Evolutionary conservation across 768 basidiomycete genomes (phyloP).

Genomic region (Boletus pseudo-olivaceus): DNA sequence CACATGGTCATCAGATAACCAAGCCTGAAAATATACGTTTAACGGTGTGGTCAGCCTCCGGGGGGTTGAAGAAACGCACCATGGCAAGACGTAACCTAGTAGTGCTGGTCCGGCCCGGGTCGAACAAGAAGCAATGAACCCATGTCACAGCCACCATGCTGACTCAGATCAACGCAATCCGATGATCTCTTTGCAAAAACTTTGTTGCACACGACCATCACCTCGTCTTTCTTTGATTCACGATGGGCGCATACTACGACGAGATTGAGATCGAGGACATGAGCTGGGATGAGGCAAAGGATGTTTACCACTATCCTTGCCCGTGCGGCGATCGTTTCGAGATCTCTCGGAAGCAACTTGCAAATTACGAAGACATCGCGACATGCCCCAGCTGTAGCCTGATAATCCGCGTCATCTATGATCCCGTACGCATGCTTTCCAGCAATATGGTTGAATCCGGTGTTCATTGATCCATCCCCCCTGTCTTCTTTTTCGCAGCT

Average conservation of each 20-base stretch:
- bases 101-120: not conserved
- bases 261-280: slow-evolving; percentile 98
- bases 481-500: slow-evolving; percentile 42
- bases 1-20: not conserved
- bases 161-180: not conserved
- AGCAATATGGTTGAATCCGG: not conserved
- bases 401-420: slow-evolving; percentile 88
- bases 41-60: not conserved
- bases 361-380: slow-evolving; percentile 89
- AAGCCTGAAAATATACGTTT: not conserved
- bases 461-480: not conserved
- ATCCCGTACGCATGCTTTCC: slow-evolving; percentile 65
- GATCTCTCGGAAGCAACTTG: slow-evolving; percentile 80
- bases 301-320: slow-evolving; percentile 94
- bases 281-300: slow-evolving; percentile 78
- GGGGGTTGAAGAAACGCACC: not conserved
- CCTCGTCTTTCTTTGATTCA: not conserved
- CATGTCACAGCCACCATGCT: not conserved
- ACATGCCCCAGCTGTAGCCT: slow-evolving; percentile 96
- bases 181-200: not conserved
- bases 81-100: not conserved
- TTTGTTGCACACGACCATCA: not conserved
- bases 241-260: slow-evolving; percentile 89
- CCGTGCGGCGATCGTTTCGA: slow-evolving; percentile 98
- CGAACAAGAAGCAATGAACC: not conserved